A percentile compares a stretch with the other conserved stretches of the same genome.
Evolutionary conservation across 371 early-diverging fungal genomes (phyloP).

Genomic region (Syncephalis fuscata): DNA sequence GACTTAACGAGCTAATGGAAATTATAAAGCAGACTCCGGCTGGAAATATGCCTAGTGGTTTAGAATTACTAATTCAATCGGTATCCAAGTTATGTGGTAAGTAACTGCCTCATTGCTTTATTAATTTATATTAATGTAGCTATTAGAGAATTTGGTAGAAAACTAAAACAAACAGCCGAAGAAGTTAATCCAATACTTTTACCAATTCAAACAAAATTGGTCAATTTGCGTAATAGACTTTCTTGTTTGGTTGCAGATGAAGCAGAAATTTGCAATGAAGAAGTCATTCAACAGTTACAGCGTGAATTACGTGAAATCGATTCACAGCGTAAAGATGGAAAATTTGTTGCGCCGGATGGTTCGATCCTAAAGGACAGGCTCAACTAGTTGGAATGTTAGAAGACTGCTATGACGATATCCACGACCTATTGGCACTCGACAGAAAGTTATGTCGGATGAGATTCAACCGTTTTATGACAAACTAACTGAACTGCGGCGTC

Average conservation of each 20-base stretch:
- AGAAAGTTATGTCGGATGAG: slow-evolving; percentile 40
- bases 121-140: neutral
- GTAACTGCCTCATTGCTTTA: slow-evolving; percentile 14
- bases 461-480: slow-evolving; percentile 54
- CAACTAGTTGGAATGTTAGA: slow-evolving; percentile 69
- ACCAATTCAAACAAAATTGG: slow-evolving; percentile 41
- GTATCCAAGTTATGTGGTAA: neutral
- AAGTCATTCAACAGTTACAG: slow-evolving; percentile 33
- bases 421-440: slow-evolving; percentile 62
- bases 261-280: slow-evolving; percentile 15
- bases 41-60: slow-evolving; percentile 12
- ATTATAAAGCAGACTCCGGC: slow-evolving; percentile 29
- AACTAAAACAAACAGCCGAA: slow-evolving; percentile 10
- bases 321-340: slow-evolving; percentile 35
- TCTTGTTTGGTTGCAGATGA: slow-evolving; percentile 23
- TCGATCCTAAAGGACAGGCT: slow-evolving; percentile 55
- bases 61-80: slow-evolving; percentile 7
- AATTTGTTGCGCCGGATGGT: slow-evolving; percentile 35
- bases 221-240: slow-evolving; percentile 41
- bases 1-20: slow-evolving; percentile 34
- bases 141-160: slow-evolving; percentile 19
- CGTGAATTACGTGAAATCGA: slow-evolving; percentile 53
- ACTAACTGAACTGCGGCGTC: slow-evolving; percentile 50
- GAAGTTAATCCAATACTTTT: slow-evolving; percentile 19
- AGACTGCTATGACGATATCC: slow-evolving; percentile 59